Evolutionary conservation across 805 yeast genomes (phyloP), one percentile per base, ranked within the genome.

Genomic region (Pichia kluyveri): DNA sequence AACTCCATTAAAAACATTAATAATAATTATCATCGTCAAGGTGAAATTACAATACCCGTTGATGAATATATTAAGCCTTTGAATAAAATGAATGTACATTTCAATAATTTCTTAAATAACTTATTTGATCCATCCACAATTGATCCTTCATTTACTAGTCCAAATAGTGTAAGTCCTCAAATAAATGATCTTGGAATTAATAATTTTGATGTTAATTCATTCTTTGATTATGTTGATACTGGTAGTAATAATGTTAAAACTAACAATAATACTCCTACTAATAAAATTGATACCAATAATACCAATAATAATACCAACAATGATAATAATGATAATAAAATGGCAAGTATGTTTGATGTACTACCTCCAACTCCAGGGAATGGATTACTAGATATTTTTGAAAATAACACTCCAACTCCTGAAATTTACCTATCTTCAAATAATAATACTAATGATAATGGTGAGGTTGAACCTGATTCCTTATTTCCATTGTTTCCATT

Each of bases 61-160:
- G 68, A 66, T 43, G 70, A 67, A 46, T 67, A 62, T 46, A 63
- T 66, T 17, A 66, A 63, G 31, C 70, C 70, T 12, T 44, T 66
- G 47, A 63, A 65, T 46, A 60, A 66, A 27, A 66, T 66, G 69
- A 65, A 63, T 45, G 56, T 53, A 11, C 59, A 66, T 47, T 52
- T 66, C 43, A 58, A 62, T 38, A 61, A 59, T 32, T 55, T 66
- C 15, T 40, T 66, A 36, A 57, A 46, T 40, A 57, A 48, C 6
- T 48, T 59, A n/a, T 46, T 53, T 12, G 58, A 52, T n/a, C 40
- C 47, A 23, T 41, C 54, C 4, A 44, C 54, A 1, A 17, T 23
- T 8, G 47, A 46, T 37, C 27, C 48, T n/a, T 17, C 53, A 2
- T 30, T 47, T 2, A 28, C 42, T 14, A 41, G 43, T 40, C 45